Base-by-base conservation (phyloP, 1,139 yeast species). In the Pichia inconspicua region DNA sequence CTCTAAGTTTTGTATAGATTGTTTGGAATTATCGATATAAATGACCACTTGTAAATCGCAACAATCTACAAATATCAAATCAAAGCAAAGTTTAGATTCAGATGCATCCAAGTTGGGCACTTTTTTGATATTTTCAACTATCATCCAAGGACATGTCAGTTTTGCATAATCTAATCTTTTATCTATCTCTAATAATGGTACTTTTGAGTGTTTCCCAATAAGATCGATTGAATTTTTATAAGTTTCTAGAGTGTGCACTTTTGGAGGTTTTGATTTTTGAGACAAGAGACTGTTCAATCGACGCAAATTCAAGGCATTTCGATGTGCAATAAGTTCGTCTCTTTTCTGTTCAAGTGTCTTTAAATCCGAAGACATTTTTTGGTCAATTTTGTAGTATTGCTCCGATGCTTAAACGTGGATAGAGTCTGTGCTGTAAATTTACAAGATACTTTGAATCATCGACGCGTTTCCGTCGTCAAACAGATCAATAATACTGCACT, bases 171-270 rank as follows among this genome's bases (percentile, higher is more conserved):
- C 30, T 17, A 61, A 41, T 22, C 66, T 46, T 31, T 51, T 48
- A 7, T 44, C 51, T 45, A 63, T 55, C 47, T 63, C 60, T 7
- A 60, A 37, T 1, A 60, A 55, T 0, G 66, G 66, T 15, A 62
- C 44, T 32, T 52, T 53, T 5, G 64, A 58, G 38, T 58, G 50
- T 10, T 48, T 45, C n/a, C 54, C 41, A 4, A 53, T 19, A 8
- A 48, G 34, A 9, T 40, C 25, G 17, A 25, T 42, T 3, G 49
- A 41, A 25, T 38, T 15, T 11, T 28, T 11, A 17, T 49, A 43
- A 4, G 51, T 32, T 8, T 30, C 25, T 31, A 32, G 32, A 14
- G 47, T 36, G 30, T 36, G 32, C n/a, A 19, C 9, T 19, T 37
- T 22, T 37, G 8, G 8, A 10, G 34, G 22, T 27, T 40, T 40